These are phyloP conservation scores for Plantago lanceolata DNA, from an alignment of 305 asterid species.

Conservation along the genomic window DNA sequence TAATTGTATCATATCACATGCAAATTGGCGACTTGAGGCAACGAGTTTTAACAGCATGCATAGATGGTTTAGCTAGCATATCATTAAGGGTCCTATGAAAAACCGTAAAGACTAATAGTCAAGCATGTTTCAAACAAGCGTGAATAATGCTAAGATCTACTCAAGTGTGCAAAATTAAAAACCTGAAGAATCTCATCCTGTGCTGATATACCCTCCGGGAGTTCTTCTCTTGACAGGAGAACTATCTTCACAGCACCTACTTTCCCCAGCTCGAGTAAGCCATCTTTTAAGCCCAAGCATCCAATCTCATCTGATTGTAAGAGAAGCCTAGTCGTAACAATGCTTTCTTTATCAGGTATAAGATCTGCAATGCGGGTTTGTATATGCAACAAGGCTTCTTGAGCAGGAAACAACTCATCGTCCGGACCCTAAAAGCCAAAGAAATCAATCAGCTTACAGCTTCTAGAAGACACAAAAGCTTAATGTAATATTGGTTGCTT, in stretches of 20 bases:
- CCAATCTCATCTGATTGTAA: slow-evolving; percentile 69
- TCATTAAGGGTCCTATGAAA: not conserved
- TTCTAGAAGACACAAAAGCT: slow-evolving; percentile 8
- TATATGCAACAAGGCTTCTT: slow-evolving; percentile 94
- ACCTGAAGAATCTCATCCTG: slow-evolving; percentile 78
- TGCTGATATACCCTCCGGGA: slow-evolving; percentile 55
- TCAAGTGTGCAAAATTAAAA: slow-evolving; percentile 17
- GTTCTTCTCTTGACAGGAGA: slow-evolving; percentile 58
- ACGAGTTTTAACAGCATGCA: not conserved
- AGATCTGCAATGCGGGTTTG: slow-evolving; percentile 81
- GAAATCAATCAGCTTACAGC: slow-evolving; percentile 27
- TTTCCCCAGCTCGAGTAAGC: slow-evolving; percentile 48
- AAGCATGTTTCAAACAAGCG: slow-evolving; percentile 1
- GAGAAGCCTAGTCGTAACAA: slow-evolving; percentile 68
- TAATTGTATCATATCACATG: not conserved
- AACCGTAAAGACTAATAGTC: not conserved
- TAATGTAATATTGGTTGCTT: not conserved
- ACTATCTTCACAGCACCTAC: slow-evolving; percentile 60
- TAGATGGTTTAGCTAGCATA: not conserved
- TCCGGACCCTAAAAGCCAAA: slow-evolving; percentile 70
- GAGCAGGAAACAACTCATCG: slow-evolving; percentile 94
- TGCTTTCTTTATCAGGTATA: slow-evolving; percentile 67
- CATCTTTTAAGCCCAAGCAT: slow-evolving; percentile 45
- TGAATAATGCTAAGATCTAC: not conserved
- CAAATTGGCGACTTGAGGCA: not conserved